phyloP scores from a whole-genome alignment of 164 flowering plant genomes.

The Kingdonia uniflora region DNA sequence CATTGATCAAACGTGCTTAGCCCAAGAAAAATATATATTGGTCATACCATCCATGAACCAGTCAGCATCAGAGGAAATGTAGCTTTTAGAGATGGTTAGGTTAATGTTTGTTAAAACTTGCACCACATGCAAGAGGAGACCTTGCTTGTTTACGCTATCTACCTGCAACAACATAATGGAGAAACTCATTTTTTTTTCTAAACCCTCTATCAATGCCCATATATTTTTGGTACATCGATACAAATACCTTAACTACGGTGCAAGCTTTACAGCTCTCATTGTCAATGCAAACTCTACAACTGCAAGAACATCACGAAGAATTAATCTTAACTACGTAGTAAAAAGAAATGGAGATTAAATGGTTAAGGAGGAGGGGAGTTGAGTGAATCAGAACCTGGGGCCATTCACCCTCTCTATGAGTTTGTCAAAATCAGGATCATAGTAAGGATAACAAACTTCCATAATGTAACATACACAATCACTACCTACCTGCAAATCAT shows the following conservation, averaged over 20 bases:
- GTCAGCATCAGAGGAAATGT: constrained; percentile 68
- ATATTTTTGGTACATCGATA: neutral
- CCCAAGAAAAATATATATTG: too few relatives aligned
- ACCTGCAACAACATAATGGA: constrained; percentile 25
- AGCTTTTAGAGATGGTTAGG: constrained; percentile 46
- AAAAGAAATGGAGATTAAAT: neutral
- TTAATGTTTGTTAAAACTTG: constrained; percentile 61
- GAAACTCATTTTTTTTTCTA: neutral
- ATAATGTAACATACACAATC: constrained; percentile 18
- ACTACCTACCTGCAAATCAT: too few relatives aligned
- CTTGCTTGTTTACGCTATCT: constrained; percentile 56
- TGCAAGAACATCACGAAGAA: constrained; percentile 14
- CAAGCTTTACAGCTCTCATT: constrained; percentile 46
- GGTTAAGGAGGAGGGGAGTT: neutral
- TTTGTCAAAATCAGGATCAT: constrained; percentile 64
- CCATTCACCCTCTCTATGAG: constrained; percentile 52
- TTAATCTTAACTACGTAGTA: neutral
- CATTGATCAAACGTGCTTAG: too few relatives aligned
- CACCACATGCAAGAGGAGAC: constrained; percentile 55
- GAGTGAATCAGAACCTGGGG: constrained; percentile 31
- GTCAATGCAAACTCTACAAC: constrained; percentile 52
- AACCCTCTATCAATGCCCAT: neutral
- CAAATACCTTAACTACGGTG: constrained; percentile 46
- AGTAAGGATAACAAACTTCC: constrained; percentile 64
- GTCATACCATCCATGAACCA: constrained; percentile 82